These are phyloP conservation scores for Fraxinus excelsior DNA, from an alignment of 257 asterid species.

Conservation along the genomic window DNA sequence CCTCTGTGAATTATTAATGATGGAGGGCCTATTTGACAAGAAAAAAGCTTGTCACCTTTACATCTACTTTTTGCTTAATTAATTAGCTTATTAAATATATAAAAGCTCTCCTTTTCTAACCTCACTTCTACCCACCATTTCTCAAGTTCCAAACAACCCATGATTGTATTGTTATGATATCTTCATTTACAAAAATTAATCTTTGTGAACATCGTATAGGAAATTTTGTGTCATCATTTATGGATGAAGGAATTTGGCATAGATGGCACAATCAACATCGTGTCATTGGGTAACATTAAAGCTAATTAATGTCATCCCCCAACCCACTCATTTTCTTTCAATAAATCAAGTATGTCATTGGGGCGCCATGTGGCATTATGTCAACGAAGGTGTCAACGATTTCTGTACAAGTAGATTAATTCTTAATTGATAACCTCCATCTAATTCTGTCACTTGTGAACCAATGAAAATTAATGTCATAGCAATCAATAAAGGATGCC, in stretches of 20 bases:
- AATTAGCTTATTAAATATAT: constrained; percentile 9
- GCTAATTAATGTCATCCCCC: not conserved
- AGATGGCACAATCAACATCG: constrained; percentile 28
- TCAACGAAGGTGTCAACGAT: too few relatives aligned
- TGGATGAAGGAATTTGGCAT: constrained; percentile 42
- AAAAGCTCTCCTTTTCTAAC: constrained; percentile 30
- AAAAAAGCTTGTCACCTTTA: constrained; percentile 83
- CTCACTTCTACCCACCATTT: constrained; percentile 80
- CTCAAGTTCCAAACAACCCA: constrained; percentile 65
- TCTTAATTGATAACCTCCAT: too few relatives aligned
- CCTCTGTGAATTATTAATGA: constrained; percentile 45
- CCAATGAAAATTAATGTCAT: too few relatives aligned
- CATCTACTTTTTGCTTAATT: constrained; percentile 37
- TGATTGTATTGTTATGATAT: constrained; percentile 69
- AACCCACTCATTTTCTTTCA: not conserved
- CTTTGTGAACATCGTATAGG: constrained; percentile 45
- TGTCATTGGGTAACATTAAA: constrained; percentile 33
- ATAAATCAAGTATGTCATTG: too few relatives aligned
- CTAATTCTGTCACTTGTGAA: too few relatives aligned
- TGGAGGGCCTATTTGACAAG: constrained; percentile 76
- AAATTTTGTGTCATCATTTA: constrained; percentile 41
- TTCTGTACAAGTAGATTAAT: too few relatives aligned
- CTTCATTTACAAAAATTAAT: constrained; percentile 84
- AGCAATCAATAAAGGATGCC: too few relatives aligned
- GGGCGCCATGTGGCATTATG: too few relatives aligned